Percentiles rank a stretch among this genome's conserved stretches.
phyloP scores from a whole-genome alignment of 352 stramenopile species.

The Elongisporangium anandrum region DNA sequence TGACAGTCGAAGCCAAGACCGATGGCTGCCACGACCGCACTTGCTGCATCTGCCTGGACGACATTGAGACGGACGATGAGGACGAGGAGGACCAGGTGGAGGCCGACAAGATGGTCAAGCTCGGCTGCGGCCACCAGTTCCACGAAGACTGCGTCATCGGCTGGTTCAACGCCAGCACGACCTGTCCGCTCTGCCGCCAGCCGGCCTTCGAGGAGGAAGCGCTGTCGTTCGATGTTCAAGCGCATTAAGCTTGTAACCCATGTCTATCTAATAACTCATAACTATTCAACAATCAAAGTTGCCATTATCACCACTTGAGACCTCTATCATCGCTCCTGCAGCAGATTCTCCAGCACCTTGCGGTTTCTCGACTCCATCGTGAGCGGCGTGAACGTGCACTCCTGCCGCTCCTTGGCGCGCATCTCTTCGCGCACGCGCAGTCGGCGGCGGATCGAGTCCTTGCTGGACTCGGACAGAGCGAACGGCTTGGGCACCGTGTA shows the following conservation, averaged over 20 bases:
- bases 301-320: not conserved
- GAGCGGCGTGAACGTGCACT: slow-evolving; percentile 56
- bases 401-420: slow-evolving; percentile 39
- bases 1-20: slow-evolving; percentile 11
- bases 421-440: slow-evolving; percentile 43
- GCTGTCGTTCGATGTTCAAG: slow-evolving; percentile 32
- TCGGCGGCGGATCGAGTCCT: slow-evolving; percentile 38
- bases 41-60: slow-evolving; percentile 55
- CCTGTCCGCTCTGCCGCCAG: slow-evolving; percentile 60
- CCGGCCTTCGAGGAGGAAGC: slow-evolving; percentile 27
- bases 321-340: slow-evolving; percentile 19
- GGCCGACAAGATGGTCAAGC: slow-evolving; percentile 38
- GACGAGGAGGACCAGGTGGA: slow-evolving; percentile 14
- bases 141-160: slow-evolving; percentile 77
- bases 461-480: slow-evolving; percentile 59
- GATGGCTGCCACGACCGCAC: slow-evolving; percentile 19
- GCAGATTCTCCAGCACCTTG: slow-evolving; percentile 43
- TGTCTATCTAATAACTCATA: not conserved
- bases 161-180: slow-evolving; percentile 71
- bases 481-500: slow-evolving; percentile 79
- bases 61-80: slow-evolving; percentile 26
- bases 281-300: slow-evolving; percentile 12
- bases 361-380: slow-evolving; percentile 56
- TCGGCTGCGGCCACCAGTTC: slow-evolving; percentile 67
- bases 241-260: slow-evolving; percentile 22